These are phyloP conservation scores for Sporothrix phasma DNA, from an alignment of 2,329 filamentous ascomycete genomes.

Conservation along the genomic window DNA sequence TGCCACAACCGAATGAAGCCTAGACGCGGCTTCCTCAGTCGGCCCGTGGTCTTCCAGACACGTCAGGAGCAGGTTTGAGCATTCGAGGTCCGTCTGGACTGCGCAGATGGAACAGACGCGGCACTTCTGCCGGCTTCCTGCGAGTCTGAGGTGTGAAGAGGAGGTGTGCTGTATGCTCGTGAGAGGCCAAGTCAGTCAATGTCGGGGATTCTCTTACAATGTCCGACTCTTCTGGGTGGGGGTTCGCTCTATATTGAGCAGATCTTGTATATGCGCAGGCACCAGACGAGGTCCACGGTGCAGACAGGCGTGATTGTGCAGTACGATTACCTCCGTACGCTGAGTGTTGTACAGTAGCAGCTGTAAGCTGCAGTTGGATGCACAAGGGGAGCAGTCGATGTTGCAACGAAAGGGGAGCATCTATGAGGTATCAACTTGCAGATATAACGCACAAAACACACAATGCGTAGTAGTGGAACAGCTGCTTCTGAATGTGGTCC, in stretches of 20 bases:
- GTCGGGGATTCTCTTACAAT: neutral
- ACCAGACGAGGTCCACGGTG: neutral
- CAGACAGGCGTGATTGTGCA: neutral
- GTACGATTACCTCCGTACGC: no score
- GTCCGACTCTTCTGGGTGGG: slow-evolving; percentile 7
- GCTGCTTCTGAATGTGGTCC: neutral
- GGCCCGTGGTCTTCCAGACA: neutral
- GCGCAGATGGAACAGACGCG: neutral
- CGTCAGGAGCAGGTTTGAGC: neutral
- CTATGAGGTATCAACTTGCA: no score
- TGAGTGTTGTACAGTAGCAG: no score
- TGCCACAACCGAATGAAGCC: no score
- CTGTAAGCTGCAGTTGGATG: no score
- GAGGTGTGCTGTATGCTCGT: slow-evolving; percentile 1
- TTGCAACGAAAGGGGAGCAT: no score
- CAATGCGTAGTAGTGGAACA: neutral
- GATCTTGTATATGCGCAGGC: neutral
- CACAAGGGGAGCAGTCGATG: no score
- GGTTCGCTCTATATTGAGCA: neutral
- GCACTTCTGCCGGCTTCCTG: neutral
- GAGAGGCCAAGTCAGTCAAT: neutral
- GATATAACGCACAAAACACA: neutral
- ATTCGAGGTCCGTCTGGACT: neutral
- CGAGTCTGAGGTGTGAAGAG: neutral
- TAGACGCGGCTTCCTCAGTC: neutral